Conservation (phyloP, 768 basidiomycete species). For the Lactifluus piperatus region DNA sequence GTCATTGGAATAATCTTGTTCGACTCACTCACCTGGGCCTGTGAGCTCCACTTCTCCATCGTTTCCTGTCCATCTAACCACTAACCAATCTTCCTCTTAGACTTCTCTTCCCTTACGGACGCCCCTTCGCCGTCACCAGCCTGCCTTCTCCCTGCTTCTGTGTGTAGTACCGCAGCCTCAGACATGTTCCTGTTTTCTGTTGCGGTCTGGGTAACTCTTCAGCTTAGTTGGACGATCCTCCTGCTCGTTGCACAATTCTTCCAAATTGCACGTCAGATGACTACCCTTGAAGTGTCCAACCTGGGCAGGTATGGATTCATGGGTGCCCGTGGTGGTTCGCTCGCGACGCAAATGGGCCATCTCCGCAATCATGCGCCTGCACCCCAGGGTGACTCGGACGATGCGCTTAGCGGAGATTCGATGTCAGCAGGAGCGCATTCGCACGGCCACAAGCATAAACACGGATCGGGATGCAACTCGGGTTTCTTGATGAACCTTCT, state of each 20-base stretch:
- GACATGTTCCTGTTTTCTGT: conserved; percentile 85
- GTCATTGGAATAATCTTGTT: conserved; percentile 75
- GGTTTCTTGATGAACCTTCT: conserved; percentile 84
- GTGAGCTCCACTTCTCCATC: conserved; percentile 40
- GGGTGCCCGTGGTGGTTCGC: conserved; percentile 78
- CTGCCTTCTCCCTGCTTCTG: conserved; percentile 55
- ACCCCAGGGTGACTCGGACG: conserved; percentile 28
- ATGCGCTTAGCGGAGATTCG: conserved; percentile 39
- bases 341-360: conserved; percentile 72
- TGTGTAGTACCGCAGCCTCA: conserved; percentile 63
- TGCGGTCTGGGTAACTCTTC: conserved; percentile 79
- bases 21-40: conserved; percentile 68
- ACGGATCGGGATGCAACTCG: conserved; percentile 35
- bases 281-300: conserved; percentile 92
- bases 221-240: conserved; percentile 90
- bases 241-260: conserved; percentile 81
- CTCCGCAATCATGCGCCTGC: conserved; percentile 39
- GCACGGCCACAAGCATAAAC: conserved; percentile 34
- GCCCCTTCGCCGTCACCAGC: conserved; percentile 41
- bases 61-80: background rate
- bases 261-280: conserved; percentile 93
- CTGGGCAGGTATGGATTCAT: conserved; percentile 94
- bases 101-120: conserved; percentile 41
- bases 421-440: conserved; percentile 18
- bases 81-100: conserved; percentile 34